Percentiles rank a stretch among this genome's conserved stretches.
phyloP scores from a whole-genome alignment of 2,329 filamentous ascomycete species.

The Ophiocordyceps australis region DNA sequence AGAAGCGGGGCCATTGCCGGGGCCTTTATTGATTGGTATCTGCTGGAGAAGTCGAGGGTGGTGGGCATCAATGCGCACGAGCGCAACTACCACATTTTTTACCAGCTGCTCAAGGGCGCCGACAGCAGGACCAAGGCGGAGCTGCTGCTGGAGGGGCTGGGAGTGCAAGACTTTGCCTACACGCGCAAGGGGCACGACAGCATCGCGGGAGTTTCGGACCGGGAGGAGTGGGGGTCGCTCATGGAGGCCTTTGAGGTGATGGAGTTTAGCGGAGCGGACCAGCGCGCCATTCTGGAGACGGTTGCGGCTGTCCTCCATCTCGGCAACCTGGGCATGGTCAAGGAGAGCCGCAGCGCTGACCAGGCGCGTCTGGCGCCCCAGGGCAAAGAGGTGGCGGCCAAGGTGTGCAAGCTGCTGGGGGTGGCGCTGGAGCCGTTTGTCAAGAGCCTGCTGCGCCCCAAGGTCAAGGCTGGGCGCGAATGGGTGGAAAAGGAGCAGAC shows the following conservation, averaged over 20 bases:
- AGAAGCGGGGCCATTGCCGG: slow-evolving; percentile 78
- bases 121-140: slow-evolving; percentile 54
- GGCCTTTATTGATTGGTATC: slow-evolving; percentile 96
- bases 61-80: slow-evolving; percentile 76
- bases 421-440: slow-evolving; percentile 74
- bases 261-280: slow-evolving; percentile 77
- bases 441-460: slow-evolving; percentile 76
- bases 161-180: slow-evolving; percentile 79
- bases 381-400: slow-evolving; percentile 54
- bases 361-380: slow-evolving; percentile 71
- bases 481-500: slow-evolving; percentile 99
- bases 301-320: slow-evolving; percentile 85
- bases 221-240: slow-evolving; percentile 73
- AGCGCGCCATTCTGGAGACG: slow-evolving; percentile 65
- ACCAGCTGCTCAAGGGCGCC: slow-evolving; percentile 80
- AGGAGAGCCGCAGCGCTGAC: slow-evolving; percentile 79
- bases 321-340: slow-evolving; percentile 77
- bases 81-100: slow-evolving; percentile 94
- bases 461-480: slow-evolving; percentile 86
- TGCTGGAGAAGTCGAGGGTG: slow-evolving; percentile 94
- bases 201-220: slow-evolving; percentile 79
- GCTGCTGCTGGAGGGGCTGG: slow-evolving; percentile 56
- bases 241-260: slow-evolving; percentile 91
- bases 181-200: slow-evolving; percentile 81
- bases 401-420: slow-evolving; percentile 68